Conservation (phyloP, 1,284 basidiomycete genomes). For the Papiliotrema terrestris region DNA sequence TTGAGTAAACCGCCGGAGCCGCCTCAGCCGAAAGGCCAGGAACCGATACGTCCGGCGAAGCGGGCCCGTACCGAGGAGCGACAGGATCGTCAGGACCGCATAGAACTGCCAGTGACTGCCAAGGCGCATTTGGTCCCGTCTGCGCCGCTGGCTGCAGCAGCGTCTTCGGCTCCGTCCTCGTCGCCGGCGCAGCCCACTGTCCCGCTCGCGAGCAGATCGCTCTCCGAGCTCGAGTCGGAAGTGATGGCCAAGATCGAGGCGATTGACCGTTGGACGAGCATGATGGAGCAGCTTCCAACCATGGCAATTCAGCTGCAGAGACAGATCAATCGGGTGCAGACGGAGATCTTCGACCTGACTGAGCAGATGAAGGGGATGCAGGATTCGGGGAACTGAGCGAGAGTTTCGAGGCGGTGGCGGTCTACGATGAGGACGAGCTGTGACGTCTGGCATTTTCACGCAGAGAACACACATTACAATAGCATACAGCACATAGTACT, state of each 20-base stretch:
- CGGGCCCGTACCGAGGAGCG: background rate
- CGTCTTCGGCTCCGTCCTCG: background rate
- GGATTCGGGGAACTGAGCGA: background rate
- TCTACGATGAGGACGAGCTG: too few species aligned
- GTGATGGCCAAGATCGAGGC: background rate
- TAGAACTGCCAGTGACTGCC: background rate
- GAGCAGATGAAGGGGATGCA: background rate
- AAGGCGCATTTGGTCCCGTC: background rate
- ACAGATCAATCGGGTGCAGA: background rate
- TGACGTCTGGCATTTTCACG: too few species aligned
- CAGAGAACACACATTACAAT: too few species aligned
- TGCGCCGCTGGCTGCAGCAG: background rate
- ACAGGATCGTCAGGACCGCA: background rate
- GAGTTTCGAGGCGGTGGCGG: too few species aligned
- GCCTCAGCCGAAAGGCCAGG: background rate
- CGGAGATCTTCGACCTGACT: background rate
- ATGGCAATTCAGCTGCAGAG: background rate
- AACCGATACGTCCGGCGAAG: background rate
- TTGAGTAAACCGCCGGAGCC: background rate
- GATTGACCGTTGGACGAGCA: background rate
- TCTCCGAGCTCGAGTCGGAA: background rate
- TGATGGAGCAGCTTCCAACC: background rate
- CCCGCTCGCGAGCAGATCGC: background rate
- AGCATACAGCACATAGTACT: too few species aligned
- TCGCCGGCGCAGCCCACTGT: background rate